These are phyloP conservation scores for Epichloe hybrida DNA, from an alignment of 2,329 filamentous ascomycete species.

Conservation along the genomic window DNA sequence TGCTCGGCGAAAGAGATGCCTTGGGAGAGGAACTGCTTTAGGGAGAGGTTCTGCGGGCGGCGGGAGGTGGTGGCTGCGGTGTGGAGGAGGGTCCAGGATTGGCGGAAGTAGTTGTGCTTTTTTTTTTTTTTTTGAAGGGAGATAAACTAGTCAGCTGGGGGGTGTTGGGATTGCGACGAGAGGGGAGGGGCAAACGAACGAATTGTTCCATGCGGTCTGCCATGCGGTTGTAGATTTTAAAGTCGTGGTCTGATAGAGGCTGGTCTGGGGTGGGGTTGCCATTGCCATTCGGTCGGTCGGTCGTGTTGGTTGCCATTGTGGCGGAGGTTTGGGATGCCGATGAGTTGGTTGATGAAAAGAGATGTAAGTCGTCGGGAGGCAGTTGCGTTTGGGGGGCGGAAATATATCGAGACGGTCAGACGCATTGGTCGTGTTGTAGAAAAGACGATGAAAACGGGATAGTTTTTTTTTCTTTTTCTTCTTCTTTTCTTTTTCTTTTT, in stretches of 20 bases:
- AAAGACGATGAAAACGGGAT: too few species aligned
- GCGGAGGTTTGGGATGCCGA: too few species aligned
- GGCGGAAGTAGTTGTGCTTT: slow-evolving; percentile 67
- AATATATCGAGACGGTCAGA: too few species aligned
- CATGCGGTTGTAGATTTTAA: slow-evolving; percentile 56
- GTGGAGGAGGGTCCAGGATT: slow-evolving; percentile 59
- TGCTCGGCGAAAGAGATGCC: slow-evolving; percentile 58
- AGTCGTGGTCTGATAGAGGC: slow-evolving; percentile 52
- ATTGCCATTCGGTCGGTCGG: not conserved
- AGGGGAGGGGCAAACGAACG: not conserved
- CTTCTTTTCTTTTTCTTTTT: too few species aligned
- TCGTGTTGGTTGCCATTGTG: not conserved
- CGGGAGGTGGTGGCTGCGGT: slow-evolving; percentile 44
- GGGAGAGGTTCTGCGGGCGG: slow-evolving; percentile 49
- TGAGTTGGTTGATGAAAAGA: too few species aligned
- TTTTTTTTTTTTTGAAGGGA: not conserved
- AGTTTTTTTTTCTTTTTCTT: too few species aligned
- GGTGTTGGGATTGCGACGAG: not conserved
- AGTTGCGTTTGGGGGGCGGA: too few species aligned
- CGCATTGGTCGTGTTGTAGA: too few species aligned
- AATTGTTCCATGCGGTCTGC: slow-evolving; percentile 51
- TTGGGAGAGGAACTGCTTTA: slow-evolving; percentile 52
- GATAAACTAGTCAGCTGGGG: not conserved
- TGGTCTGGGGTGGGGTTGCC: slow-evolving; percentile 20
- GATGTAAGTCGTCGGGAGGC: too few species aligned